These are phyloP conservation scores for Xylariaceae sp. DNA, from an alignment of 2,329 filamentous ascomycete species.

Conservation along the genomic window DNA sequence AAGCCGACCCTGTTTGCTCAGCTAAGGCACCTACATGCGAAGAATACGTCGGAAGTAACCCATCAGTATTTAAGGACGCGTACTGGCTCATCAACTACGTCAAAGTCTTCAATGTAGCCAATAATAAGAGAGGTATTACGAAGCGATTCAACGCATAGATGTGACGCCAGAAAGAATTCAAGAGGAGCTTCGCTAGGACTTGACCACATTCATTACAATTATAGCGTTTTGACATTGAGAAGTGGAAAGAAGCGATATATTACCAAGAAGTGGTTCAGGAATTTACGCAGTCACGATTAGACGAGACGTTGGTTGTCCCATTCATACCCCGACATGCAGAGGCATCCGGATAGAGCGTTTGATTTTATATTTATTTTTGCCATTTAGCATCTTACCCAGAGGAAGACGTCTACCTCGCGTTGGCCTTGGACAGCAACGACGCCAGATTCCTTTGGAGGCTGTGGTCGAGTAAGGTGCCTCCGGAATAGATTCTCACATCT, in stretches of 20 bases:
- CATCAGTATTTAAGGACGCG: slow-evolving; percentile 70
- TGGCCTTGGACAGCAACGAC: background rate
- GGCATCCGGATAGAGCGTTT: slow-evolving; percentile 15
- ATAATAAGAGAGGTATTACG: slow-evolving; percentile 14
- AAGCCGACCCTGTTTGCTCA: slow-evolving; percentile 60
- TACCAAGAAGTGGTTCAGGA: slow-evolving; percentile 4
- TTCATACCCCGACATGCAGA: slow-evolving; percentile 15
- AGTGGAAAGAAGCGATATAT: background rate
- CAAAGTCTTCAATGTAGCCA: slow-evolving; percentile 59
- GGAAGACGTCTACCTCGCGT: slow-evolving; percentile 1
- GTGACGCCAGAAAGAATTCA: slow-evolving; percentile 2
- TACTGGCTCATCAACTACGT: slow-evolving; percentile 81
- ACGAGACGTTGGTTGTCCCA: slow-evolving; percentile 11
- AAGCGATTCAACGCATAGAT: slow-evolving; percentile 34
- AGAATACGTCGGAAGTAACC: slow-evolving; percentile 74
- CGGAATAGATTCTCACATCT: slow-evolving; percentile 14
- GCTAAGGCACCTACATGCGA: slow-evolving; percentile 69
- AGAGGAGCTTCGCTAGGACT: slow-evolving; percentile 7
- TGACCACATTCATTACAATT: slow-evolving; percentile 3
- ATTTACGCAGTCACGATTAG: slow-evolving; percentile 22
- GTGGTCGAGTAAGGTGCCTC: background rate
- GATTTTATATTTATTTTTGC: slow-evolving; percentile 18
- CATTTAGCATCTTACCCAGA: slow-evolving; percentile 21
- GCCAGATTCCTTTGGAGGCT: background rate
- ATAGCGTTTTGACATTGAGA: background rate